Conservation (phyloP, 140 eudicot species). For the Stevia rebaudiana region DNA sequence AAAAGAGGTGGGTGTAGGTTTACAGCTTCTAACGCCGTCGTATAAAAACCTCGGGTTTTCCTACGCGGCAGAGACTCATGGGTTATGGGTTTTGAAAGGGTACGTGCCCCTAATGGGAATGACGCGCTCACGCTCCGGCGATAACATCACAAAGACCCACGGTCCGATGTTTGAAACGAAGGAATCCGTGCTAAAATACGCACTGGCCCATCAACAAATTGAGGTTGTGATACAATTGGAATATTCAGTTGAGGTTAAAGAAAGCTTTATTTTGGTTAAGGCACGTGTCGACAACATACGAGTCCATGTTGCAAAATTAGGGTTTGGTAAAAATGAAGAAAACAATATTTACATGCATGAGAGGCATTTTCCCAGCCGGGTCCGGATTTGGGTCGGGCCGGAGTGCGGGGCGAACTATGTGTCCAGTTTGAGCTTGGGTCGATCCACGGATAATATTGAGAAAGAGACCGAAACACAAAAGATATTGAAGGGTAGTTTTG, state of each 20-base stretch:
- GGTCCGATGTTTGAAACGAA: constrained; percentile 37
- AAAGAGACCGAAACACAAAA: constrained; percentile 56
- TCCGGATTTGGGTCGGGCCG: constrained; percentile 83
- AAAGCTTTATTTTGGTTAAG: constrained; percentile 46
- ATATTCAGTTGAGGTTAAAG: constrained; percentile 49
- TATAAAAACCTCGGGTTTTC: constrained; percentile 52
- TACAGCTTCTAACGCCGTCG: constrained; percentile 43
- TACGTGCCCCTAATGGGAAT: constrained; percentile 62
- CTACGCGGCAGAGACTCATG: constrained; percentile 70
- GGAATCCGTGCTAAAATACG: constrained; percentile 71
- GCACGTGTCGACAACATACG: constrained; percentile 80
- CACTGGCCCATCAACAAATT: constrained; percentile 79
- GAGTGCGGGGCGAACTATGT: constrained; percentile 76
- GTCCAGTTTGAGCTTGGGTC: constrained; percentile 53
- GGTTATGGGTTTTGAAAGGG: constrained; percentile 69
- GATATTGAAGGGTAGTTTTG: constrained; percentile 59
- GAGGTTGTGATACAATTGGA: constrained; percentile 84
- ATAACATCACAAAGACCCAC: background rate
- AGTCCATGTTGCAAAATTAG: constrained; percentile 64
- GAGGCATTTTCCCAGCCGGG: constrained; percentile 69
- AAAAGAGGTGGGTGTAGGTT: constrained; percentile 62
- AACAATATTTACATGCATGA: constrained; percentile 36
- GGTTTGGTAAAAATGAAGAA: constrained; percentile 43
- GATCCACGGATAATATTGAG: constrained; percentile 60
- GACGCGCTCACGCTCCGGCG: constrained; percentile 26